Conservation (phyloP, 768 basidiomycete genomes). For the Mycena sanguinolenta region DNA sequence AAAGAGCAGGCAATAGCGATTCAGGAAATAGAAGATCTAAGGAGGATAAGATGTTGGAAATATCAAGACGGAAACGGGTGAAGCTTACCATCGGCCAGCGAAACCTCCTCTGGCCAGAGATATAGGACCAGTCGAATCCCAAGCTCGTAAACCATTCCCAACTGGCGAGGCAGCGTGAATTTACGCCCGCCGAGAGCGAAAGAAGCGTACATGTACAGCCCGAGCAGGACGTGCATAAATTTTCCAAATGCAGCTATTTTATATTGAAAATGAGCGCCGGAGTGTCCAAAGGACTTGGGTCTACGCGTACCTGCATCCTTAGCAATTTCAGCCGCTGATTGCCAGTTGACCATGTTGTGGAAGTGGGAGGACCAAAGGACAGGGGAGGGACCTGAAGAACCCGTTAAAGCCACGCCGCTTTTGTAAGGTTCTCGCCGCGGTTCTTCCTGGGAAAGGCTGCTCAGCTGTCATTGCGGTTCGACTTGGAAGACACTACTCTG, state of each 20-base stretch:
- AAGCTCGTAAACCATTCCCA: conserved; percentile 79
- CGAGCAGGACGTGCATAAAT: conserved; percentile 72
- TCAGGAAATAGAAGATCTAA: conserved; percentile 78
- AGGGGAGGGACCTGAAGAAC: conserved; percentile 31
- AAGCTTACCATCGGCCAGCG: conserved; percentile 74
- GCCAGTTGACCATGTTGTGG: conserved; percentile 70
- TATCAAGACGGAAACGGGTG: not conserved
- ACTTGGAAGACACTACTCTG: not conserved
- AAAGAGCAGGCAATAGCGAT: conserved; percentile 74
- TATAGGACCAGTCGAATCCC: conserved; percentile 73
- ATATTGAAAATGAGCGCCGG: not conserved
- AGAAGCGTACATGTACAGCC: conserved; percentile 67
- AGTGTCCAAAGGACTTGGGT: conserved; percentile 11
- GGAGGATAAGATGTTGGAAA: conserved; percentile 8
- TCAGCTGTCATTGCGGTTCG: conserved; percentile 18
- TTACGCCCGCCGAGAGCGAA: conserved; percentile 1
- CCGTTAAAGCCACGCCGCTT: conserved; percentile 10
- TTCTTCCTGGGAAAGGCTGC: conserved; percentile 34
- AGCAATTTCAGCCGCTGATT: conserved; percentile 59
- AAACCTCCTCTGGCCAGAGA: conserved; percentile 69
- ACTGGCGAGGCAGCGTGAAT: conserved; percentile 49
- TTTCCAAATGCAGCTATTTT: conserved; percentile 62
- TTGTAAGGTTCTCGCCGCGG: conserved; percentile 7
- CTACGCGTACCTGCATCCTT: conserved; percentile 59
- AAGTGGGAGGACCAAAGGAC: conserved; percentile 30